Conservation (phyloP, 208 protist genomes). For the Trypanosomatidae sp. region DNA sequence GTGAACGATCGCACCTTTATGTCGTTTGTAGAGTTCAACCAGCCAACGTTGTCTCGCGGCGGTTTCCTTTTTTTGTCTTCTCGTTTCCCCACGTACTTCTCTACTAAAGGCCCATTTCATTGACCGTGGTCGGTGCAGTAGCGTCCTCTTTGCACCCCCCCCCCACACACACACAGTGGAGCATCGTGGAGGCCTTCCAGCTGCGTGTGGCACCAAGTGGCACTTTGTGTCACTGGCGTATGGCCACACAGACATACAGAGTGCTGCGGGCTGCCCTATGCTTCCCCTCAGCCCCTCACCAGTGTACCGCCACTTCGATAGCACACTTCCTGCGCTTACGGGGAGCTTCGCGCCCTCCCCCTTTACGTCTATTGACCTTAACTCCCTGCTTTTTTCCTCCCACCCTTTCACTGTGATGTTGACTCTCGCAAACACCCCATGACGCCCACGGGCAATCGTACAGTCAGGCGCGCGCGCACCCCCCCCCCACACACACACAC, state of each 20-base stretch:
- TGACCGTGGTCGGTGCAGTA: background rate
- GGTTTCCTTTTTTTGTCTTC: background rate
- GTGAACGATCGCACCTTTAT: background rate
- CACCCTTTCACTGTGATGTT: background rate
- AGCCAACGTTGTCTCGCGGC: background rate
- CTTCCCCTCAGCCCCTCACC: background rate
- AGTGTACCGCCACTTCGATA: too few relatives aligned
- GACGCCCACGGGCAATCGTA: background rate
- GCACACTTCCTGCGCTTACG: background rate
- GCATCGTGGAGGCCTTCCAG: too few relatives aligned
- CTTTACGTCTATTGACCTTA: background rate
- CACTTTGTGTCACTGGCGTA: background rate
- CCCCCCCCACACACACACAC: background rate
- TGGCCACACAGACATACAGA: background rate
- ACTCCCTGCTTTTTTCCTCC: background rate
- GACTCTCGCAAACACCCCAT: background rate
- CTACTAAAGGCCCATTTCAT: background rate
- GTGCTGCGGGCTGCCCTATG: background rate
- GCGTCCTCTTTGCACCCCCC: background rate
- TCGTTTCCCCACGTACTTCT: background rate
- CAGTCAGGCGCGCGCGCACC: background rate
- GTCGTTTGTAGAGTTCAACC: background rate
- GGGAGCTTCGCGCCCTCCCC: background rate
- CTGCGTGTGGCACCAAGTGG: too few relatives aligned
- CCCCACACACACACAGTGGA: too few relatives aligned